Evolutionary conservation across 2,329 filamentous ascomycete species (phyloP).

Genomic region (Pseudophaeomoniella oleicola): DNA sequence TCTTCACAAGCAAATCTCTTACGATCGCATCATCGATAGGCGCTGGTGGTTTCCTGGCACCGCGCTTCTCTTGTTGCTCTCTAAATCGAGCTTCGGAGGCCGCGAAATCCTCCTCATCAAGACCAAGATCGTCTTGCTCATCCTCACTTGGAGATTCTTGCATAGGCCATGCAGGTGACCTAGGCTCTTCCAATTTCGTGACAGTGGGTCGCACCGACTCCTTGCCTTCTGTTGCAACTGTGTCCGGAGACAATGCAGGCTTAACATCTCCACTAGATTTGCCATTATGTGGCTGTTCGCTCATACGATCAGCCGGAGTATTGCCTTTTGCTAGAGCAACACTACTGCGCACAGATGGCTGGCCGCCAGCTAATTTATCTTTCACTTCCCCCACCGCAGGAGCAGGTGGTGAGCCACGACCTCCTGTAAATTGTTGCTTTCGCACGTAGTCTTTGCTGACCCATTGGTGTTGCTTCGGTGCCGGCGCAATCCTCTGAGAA

Average conservation of each 20-base stretch:
- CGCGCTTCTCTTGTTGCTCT: constrained; percentile 26
- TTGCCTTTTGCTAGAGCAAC: not conserved
- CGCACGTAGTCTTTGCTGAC: not conserved
- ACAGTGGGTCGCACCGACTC: not conserved
- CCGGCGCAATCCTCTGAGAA: constrained; percentile 11
- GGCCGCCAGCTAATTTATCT: not conserved
- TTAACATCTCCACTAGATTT: constrained; percentile 8
- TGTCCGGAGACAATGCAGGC: not conserved
- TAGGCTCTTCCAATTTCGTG: not conserved
- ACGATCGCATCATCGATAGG: constrained; percentile 26
- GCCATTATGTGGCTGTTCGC: not conserved
- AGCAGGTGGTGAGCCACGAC: not conserved
- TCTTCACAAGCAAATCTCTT: constrained; percentile 24
- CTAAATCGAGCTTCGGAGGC: constrained; percentile 29
- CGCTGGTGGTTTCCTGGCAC: constrained; percentile 25
- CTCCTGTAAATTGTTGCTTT: not conserved
- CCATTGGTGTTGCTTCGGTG: constrained; percentile 1
- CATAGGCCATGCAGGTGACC: constrained; percentile 7
- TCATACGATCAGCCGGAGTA: not conserved
- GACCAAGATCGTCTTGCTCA: constrained; percentile 21
- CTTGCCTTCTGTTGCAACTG: not conserved
- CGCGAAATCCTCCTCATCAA: constrained; percentile 32
- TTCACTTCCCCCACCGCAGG: not conserved
- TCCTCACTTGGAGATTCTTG: constrained; percentile 25
- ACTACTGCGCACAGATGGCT: not conserved